Base-by-base conservation (phyloP, 225 moss, liverwort and hornwort genomes). In the Neckera pumila region DNA sequence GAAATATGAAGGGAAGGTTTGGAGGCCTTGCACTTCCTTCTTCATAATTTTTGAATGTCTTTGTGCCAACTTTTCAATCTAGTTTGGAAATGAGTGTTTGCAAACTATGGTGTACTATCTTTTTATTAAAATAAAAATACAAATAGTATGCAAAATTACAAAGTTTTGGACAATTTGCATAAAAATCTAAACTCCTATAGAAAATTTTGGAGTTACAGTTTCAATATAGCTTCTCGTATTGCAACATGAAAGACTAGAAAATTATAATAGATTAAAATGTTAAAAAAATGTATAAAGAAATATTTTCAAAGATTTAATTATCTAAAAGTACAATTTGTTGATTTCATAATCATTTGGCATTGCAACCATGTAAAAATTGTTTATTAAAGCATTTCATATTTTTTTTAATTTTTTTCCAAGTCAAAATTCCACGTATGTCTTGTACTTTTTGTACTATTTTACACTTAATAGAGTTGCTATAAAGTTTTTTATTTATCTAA, bases 21-120 rank as follows among this genome's bases (percentile, higher is more conserved):
- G 6, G 18, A 62, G 22, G 56, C 19, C 28, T 60, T 18, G 11
- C 8, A 3, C 7, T 75, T 81, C 3, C 2, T 36, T 38, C 51
- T 53, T 34, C 0, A 5, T 53, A 14, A 22, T 54, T 70, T 26
- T 5, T 15, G 10, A 62, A 7, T 71, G 10, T 22, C 30, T 79
- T 1, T n/a, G 3, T 67, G 6, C 9, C 36, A 61, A 9, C 6
- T 20, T 74, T 69, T 83, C 30, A n/a, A 38, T 45, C 6, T 22
- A 40, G 1, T 36, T 53, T 76, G 23, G 1, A 54, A 21, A 76
- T 76, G 2, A 14, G 9, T 13, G 13, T 36, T 76, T 34, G 13
- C 2, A 53, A 0, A 34, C 4, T 75, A 47, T 2, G 1, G 1
- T 51, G 2, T 14, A 8, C 0, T 36, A 36, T 8, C 3, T 23